These are phyloP conservation scores for Glomus cerebriforme DNA, from an alignment of 192 early-diverging fungal genomes.

Conservation along the genomic window DNA sequence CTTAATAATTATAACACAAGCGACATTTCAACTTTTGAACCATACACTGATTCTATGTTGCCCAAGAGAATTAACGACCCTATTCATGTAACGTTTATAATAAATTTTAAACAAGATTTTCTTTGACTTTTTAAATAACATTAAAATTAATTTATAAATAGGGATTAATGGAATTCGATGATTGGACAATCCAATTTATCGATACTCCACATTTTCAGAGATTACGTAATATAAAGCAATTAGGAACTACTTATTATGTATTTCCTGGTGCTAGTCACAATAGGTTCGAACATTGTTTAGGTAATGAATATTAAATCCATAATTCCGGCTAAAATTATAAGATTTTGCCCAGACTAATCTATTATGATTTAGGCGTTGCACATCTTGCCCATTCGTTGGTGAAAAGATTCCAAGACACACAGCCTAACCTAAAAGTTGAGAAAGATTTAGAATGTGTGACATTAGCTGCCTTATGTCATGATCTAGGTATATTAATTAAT, in stretches of 20 bases:
- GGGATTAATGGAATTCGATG: constrained; percentile 77
- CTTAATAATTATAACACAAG: neutral
- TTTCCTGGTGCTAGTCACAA: constrained; percentile 95
- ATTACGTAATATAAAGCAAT: constrained; percentile 86
- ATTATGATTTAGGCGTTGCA: constrained; percentile 66
- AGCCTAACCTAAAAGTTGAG: constrained; percentile 80
- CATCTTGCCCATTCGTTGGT: constrained; percentile 79
- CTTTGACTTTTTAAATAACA: neutral
- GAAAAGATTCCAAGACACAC: constrained; percentile 65
- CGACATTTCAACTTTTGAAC: neutral
- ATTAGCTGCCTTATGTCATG: constrained; percentile 92
- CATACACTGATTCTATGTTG: neutral
- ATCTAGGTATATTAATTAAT: constrained; percentile 60
- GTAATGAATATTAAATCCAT: constrained; percentile 21
- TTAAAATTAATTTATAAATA: constrained; percentile 17
- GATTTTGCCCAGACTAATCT: neutral
- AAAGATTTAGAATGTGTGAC: constrained; percentile 84
- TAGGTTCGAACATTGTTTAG: constrained; percentile 92
- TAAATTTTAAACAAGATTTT: neutral
- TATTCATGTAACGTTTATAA: neutral
- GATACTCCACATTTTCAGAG: constrained; percentile 98
- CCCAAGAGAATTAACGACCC: neutral
- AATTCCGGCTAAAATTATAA: neutral
- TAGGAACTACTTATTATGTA: constrained; percentile 86
- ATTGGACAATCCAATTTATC: constrained; percentile 66